Conservation (phyloP, 2,329 filamentous ascomycete species). For the Laburnicola sp. region DNA sequence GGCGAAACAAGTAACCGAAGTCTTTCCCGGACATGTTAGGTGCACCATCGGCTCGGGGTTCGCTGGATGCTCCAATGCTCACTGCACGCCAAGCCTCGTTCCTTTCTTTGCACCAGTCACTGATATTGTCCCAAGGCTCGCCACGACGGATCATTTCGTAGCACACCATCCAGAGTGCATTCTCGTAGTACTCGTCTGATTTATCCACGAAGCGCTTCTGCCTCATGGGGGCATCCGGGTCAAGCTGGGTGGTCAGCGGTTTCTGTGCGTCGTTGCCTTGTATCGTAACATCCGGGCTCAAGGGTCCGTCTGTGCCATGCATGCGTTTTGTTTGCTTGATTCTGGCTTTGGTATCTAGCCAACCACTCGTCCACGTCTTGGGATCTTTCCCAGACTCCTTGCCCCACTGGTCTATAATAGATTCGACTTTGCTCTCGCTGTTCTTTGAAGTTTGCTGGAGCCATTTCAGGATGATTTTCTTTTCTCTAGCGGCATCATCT, state of each 20-base stretch:
- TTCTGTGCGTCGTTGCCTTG: constrained; percentile 53
- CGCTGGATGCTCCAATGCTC: constrained; percentile 72
- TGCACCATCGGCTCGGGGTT: constrained; percentile 47
- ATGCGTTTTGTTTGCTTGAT: constrained; percentile 90
- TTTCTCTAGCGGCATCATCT: constrained; percentile 74
- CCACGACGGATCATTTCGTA: constrained; percentile 90
- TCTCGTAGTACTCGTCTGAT: constrained; percentile 85
- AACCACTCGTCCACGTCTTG: constrained; percentile 78
- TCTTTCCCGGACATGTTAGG: constrained; percentile 45
- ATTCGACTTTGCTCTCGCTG: constrained; percentile 70
- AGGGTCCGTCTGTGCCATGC: constrained; percentile 48
- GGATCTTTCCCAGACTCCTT: constrained; percentile 67
- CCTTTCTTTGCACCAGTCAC: constrained; percentile 82
- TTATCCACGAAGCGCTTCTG: constrained; percentile 76
- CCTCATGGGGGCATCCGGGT: constrained; percentile 84
- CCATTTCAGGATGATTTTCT: constrained; percentile 81
- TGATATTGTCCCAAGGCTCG: constrained; percentile 71
- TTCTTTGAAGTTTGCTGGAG: constrained; percentile 74
- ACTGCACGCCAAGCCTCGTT: constrained; percentile 89
- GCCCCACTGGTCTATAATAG: constrained; percentile 71
- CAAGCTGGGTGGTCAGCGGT: constrained; percentile 79
- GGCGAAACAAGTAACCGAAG: constrained; percentile 66
- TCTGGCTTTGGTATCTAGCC: constrained; percentile 85
- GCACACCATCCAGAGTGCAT: constrained; percentile 88
- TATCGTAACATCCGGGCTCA: constrained; percentile 49